A percentile compares a stretch with the other conserved stretches of the same genome.
These are phyloP conservation scores for Aureobasidium sp. DNA, from an alignment of 2,329 filamentous ascomycete species.

Conservation along the genomic window DNA sequence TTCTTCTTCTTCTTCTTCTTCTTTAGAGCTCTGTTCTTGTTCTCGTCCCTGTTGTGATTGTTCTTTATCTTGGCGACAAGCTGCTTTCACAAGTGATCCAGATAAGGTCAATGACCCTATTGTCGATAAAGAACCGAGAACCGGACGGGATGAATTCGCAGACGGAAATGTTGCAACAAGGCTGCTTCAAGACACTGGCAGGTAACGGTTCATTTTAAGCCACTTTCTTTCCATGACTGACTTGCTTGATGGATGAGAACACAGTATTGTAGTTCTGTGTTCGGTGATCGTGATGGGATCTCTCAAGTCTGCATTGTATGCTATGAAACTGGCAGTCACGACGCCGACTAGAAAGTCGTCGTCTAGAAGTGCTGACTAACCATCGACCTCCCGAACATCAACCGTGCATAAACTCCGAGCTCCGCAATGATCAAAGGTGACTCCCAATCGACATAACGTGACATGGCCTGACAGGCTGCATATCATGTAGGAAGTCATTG, in stretches of 20 bases:
- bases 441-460: not conserved
- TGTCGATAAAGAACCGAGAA: no score
- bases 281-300: no score
- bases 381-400: not conserved
- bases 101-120: no score
- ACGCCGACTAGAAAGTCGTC: not conserved
- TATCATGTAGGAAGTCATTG: not conserved
- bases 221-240: no score
- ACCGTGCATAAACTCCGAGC: not conserved
- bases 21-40: not conserved
- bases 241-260: no score
- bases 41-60: not conserved
- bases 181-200: no score
- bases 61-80: not conserved
- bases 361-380: not conserved
- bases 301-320: not conserved
- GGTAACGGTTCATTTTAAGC: no score
- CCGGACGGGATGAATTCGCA: no score
- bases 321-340: not conserved
- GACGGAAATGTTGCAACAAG: no score
- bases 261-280: no score
- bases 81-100: no score
- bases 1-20: not conserved
- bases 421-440: not conserved
- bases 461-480: constrained; percentile 1